These are phyloP conservation scores for Pleurotus platypus DNA, from an alignment of 768 basidiomycete genomes.

Conservation along the genomic window DNA sequence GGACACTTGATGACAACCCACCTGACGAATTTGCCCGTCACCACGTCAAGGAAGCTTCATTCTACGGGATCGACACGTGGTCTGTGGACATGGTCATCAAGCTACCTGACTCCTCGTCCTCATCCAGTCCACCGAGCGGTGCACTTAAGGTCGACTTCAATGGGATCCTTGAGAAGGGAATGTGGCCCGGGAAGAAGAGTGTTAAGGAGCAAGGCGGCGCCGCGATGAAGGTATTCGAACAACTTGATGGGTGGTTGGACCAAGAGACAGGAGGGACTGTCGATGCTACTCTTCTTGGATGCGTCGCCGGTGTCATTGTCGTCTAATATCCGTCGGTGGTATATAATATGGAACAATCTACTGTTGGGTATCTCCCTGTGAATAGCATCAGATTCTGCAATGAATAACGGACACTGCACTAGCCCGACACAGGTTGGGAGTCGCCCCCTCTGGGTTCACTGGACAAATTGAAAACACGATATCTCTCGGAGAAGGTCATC, in stretches of 20 bases:
- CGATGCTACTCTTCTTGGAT: constrained; percentile 67
- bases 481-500: too few relatives aligned
- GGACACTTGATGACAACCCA: constrained; percentile 80
- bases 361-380: too few relatives aligned
- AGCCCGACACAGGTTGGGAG: too few relatives aligned
- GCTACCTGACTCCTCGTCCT: constrained; percentile 27
- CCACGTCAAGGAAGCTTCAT: constrained; percentile 89
- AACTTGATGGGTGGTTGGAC: constrained; percentile 74
- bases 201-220: constrained; percentile 45
- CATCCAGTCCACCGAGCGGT: constrained; percentile 16
- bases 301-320: constrained; percentile 57
- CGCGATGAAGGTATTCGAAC: constrained; percentile 72
- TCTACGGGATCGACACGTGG: constrained; percentile 75
- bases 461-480: too few relatives aligned
- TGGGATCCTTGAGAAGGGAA: constrained; percentile 77
- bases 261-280: constrained; percentile 58
- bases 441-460: too few relatives aligned
- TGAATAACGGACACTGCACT: too few relatives aligned
- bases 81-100: constrained; percentile 69
- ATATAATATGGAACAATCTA: neutral
- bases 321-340: constrained; percentile 19
- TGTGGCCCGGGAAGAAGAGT: constrained; percentile 75
- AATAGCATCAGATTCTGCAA: too few relatives aligned
- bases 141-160: constrained; percentile 67
- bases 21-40: constrained; percentile 75